phyloP scores from a whole-genome alignment of 352 stramenopile species.

The Phytophthora boehmeriae region DNA sequence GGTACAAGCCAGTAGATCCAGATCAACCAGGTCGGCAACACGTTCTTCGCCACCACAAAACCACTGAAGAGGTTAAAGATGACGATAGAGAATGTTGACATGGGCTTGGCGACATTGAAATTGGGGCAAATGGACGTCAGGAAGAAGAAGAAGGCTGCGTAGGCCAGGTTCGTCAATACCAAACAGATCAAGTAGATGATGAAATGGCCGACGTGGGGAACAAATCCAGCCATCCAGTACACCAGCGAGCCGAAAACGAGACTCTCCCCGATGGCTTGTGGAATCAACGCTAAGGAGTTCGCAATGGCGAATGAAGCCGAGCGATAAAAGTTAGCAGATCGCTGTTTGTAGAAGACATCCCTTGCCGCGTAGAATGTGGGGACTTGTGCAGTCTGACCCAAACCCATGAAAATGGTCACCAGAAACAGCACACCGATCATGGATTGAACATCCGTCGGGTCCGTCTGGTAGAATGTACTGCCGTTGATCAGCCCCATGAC shows the following conservation, averaged over 20 bases:
- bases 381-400: conserved; percentile 79
- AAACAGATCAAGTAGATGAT: conserved; percentile 41
- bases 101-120: conserved; percentile 42
- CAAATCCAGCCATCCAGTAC: conserved; percentile 80
- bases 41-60: conserved; percentile 58
- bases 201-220: conserved; percentile 24
- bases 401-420: conserved; percentile 75
- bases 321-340: conserved; percentile 76
- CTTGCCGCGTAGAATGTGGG: conserved; percentile 72
- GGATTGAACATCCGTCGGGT: conserved; percentile 40
- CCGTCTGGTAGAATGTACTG: conserved; percentile 53
- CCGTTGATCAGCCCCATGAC: conserved; percentile 57
- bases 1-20: conserved; percentile 75
- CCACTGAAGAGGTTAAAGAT: conserved; percentile 54
- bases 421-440: conserved; percentile 83
- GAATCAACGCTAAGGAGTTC: conserved; percentile 30
- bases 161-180: conserved; percentile 39
- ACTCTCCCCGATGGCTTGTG: conserved; percentile 51
- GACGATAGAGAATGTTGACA: conserved; percentile 42
- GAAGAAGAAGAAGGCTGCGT: conserved; percentile 43
- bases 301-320: conserved; percentile 71
- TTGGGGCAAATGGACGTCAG: conserved; percentile 37
- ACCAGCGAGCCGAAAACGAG: conserved; percentile 76
- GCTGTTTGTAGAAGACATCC: conserved; percentile 85
- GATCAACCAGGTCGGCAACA: conserved; percentile 52